These are phyloP conservation scores for Pyrenophora teres DNA, from an alignment of 2,329 filamentous ascomycete genomes.

Conservation along the genomic window DNA sequence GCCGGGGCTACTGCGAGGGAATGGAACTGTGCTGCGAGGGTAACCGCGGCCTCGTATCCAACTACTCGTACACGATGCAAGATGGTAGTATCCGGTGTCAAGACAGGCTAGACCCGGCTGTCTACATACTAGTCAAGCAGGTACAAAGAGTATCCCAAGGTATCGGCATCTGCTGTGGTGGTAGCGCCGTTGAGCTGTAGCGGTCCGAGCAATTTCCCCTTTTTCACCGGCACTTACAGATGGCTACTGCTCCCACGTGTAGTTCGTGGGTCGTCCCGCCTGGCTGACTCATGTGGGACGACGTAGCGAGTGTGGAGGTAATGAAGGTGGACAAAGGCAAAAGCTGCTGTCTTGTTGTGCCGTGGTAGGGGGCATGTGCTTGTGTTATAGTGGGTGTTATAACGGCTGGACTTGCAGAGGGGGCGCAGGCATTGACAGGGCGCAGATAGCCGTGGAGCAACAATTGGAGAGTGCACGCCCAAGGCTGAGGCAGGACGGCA, in stretches of 20 bases:
- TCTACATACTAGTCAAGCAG: too few species aligned
- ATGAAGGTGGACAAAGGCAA: too few species aligned
- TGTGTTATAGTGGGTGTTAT: not conserved
- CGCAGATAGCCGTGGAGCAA: not conserved
- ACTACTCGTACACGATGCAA: too few species aligned
- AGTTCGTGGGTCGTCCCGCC: constrained; percentile 14
- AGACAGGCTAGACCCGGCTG: too few species aligned
- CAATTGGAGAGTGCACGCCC: not conserved
- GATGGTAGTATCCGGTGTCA: too few species aligned
- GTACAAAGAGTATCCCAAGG: too few species aligned
- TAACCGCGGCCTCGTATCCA: not conserved
- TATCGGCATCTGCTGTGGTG: not conserved
- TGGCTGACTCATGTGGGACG: constrained; percentile 10
- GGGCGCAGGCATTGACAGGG: not conserved
- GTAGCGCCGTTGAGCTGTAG: not conserved
- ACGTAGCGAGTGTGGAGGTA: too few species aligned
- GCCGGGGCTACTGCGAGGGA: too few species aligned
- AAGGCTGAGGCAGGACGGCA: constrained; percentile 9
- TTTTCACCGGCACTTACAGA: constrained; percentile 17
- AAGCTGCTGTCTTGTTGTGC: too few species aligned
- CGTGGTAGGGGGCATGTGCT: too few species aligned
- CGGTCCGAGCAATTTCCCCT: not conserved
- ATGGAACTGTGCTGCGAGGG: not conserved
- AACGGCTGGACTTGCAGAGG: not conserved
- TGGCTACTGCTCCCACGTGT: constrained; percentile 27